These are phyloP conservation scores for Curvularia spicifera DNA, from an alignment of 2,329 filamentous ascomycete species.

Conservation along the genomic window DNA sequence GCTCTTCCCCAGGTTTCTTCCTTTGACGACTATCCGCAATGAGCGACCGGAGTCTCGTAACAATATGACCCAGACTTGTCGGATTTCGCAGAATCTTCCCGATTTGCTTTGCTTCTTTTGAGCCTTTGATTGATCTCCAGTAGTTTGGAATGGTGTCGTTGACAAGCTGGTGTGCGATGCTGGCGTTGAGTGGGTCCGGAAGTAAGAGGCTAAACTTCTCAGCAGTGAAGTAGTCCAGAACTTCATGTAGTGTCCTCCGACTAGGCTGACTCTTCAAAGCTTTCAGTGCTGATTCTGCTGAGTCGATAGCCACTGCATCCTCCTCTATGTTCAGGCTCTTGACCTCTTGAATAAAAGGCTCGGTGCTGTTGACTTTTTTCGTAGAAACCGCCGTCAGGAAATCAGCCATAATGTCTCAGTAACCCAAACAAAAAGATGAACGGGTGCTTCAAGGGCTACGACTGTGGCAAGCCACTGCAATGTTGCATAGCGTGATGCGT, in stretches of 20 bases:
- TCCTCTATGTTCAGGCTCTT: conserved; percentile 20
- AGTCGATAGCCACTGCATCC: conserved; percentile 25
- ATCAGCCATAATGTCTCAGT: conserved; percentile 52
- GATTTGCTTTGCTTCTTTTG: conserved; percentile 53
- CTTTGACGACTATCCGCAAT: conserved; percentile 51
- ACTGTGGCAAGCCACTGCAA: background rate
- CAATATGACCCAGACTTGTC: conserved; percentile 76
- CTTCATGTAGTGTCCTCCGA: conserved; percentile 61
- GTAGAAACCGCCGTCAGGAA: conserved; percentile 58
- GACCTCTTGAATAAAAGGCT: conserved; percentile 28
- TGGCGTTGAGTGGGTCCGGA: conserved; percentile 72
- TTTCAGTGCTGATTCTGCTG: conserved; percentile 62
- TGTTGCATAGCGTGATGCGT: conserved; percentile 5
- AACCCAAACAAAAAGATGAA: background rate
- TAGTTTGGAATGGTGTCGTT: conserved; percentile 80
- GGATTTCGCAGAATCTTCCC: conserved; percentile 73
- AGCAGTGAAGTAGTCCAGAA: conserved; percentile 60
- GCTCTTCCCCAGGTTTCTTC: conserved; percentile 41
- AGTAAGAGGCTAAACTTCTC: conserved; percentile 63
- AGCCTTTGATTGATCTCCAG: conserved; percentile 62
- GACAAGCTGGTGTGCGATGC: conserved; percentile 77
- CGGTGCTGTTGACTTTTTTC: conserved; percentile 29
- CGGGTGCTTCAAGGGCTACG: background rate
- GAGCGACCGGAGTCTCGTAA: conserved; percentile 71
- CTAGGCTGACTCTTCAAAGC: conserved; percentile 68